Conservation (phyloP, 208 protist species). For the Strigomonas culicis region DNA sequence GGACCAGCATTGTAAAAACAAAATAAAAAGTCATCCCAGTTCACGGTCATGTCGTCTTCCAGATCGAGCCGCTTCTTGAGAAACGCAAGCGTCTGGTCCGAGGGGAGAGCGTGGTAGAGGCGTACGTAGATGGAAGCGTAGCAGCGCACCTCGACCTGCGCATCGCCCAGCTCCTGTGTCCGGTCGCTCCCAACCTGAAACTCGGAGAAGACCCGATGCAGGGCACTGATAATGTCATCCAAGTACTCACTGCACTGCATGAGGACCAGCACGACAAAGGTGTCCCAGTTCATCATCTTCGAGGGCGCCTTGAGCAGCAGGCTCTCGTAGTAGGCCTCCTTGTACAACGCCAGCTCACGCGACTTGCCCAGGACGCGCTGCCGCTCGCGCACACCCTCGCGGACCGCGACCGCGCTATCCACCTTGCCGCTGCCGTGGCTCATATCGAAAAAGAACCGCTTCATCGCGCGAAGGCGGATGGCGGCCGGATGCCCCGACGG, state of each 20-base stretch:
- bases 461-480: conserved; percentile 65
- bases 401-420: conserved; percentile 19
- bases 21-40: conserved; percentile 80
- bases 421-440: conserved; percentile 12
- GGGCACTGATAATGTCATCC: conserved; percentile 22
- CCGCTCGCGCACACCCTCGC: conserved; percentile 21
- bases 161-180: conserved; percentile 2
- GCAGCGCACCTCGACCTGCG: background rate
- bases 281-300: conserved; percentile 44
- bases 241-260: conserved; percentile 50
- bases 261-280: conserved; percentile 56
- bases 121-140: background rate
- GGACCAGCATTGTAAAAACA: conserved; percentile 39
- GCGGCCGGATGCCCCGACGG: conserved; percentile 50
- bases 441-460: conserved; percentile 40
- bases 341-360: conserved; percentile 7
- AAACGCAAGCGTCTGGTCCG: conserved; percentile 19
- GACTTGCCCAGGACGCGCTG: conserved; percentile 26
- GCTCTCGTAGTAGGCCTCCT: conserved; percentile 19
- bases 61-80: conserved; percentile 36
- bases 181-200: conserved; percentile 49
- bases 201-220: conserved; percentile 51
- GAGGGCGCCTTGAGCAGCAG: conserved; percentile 20
- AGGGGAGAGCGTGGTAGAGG: conserved; percentile 31
- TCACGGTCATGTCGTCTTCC: conserved; percentile 49